Evolutionary conservation across 108 stramenopile genomes (phyloP), one percentile per base, ranked within the genome.

Genomic region (Skeletonema costatum): DNA sequence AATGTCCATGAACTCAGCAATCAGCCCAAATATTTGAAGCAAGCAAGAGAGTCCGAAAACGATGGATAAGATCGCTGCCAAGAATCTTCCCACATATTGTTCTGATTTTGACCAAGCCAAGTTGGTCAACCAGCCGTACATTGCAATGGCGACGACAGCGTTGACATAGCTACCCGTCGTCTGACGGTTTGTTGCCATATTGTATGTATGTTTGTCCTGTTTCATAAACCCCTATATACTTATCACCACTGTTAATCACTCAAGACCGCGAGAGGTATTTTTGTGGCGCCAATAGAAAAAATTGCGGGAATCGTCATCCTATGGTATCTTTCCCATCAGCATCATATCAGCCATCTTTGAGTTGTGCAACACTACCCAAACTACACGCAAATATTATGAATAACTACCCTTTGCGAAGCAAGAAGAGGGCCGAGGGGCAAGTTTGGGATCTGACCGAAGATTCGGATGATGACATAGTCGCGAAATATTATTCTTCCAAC

Each of bases 371-470:
- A 25, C 25, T 25, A 25, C 25, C 25, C 0, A 0, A 25, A 25
- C 25, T 25, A 25, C 25, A 25, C 38, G 42, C 42, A 44, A 44
- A 3, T 16, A 56, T 56, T 16, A 56, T 56, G 53, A 56, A 56
- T 56, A 56, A 56, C 53, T 56, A 56, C 25, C 53, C 53, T 56
- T 56, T 56, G 7, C 53, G 53, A 10, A 56, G 53, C n/a, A 56
- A 56, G 53, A 56, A 56, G 21, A 56, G 53, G 53, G 53, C 19
- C 25, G 53, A 56, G 25, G 21, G 53, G 17, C 6, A 56, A 2
- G 53, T 56, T 5, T 56, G 5, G 5, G 53, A 56, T 25, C 53
- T 56, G 21, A 56, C 21, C 25, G 19, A n/a, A 3, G 46, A 48
- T 14, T 51, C 50, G 6, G 50, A 51, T 51, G 50, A 51, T 51